Evolutionary conservation across 2,329 filamentous ascomycete species (phyloP).

Genomic region (Ophiosphaerella herpotricha): DNA sequence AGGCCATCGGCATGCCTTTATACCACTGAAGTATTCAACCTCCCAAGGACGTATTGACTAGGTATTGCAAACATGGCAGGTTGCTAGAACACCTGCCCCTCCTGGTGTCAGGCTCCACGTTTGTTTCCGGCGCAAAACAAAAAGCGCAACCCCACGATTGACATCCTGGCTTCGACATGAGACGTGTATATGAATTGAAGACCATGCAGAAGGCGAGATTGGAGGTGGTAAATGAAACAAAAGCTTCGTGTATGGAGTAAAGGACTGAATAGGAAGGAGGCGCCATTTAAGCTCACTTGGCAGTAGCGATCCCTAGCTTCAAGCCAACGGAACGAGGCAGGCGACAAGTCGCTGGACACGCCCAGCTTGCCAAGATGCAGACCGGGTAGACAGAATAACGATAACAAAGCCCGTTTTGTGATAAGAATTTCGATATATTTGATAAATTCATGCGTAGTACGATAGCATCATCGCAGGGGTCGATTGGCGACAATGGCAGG

Average conservation of each 20-base stretch:
- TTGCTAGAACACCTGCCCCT: conserved; percentile 34
- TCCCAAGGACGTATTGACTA: conserved; percentile 15
- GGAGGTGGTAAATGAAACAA: conserved; percentile 36
- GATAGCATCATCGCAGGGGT: neutral
- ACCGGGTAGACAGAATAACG: conserved; percentile 14
- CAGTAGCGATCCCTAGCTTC: neutral
- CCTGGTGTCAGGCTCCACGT: conserved; percentile 20
- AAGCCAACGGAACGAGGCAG: neutral
- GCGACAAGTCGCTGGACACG: conserved; percentile 4
- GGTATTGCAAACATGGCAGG: conserved; percentile 34
- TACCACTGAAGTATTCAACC: conserved; percentile 9
- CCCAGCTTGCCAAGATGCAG: conserved; percentile 23
- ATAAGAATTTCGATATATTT: neutral
- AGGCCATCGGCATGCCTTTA: conserved; percentile 20
- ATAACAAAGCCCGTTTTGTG: conserved; percentile 5
- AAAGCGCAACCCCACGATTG: conserved; percentile 25
- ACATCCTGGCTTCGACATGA: conserved; percentile 14
- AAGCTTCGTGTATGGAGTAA: conserved; percentile 30
- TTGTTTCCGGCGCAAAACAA: conserved; percentile 9
- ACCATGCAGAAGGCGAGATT: conserved; percentile 28
- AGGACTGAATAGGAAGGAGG: conserved; percentile 40
- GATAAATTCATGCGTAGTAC: neutral
- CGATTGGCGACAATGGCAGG: too few relatives aligned
- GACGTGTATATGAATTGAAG: conserved; percentile 26
- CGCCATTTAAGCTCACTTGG: conserved; percentile 35